Evolutionary conservation across 129 eudicot species (phyloP).

Genomic region (Lactuca sativa): DNA sequence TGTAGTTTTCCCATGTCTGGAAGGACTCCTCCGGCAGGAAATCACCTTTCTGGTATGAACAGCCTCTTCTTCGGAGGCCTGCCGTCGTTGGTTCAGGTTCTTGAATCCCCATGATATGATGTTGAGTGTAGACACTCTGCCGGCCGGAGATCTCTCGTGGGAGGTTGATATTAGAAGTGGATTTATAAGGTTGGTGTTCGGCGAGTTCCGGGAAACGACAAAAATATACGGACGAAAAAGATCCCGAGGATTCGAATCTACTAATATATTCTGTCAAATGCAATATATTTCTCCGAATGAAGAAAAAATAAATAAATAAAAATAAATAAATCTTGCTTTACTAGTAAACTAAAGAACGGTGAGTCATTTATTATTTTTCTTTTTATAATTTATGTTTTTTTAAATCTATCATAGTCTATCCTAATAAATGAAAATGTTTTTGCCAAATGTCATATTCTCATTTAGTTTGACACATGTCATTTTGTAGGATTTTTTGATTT

Average conservation of each 20-base stretch:
- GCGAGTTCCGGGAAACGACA: conserved; percentile 12
- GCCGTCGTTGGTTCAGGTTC: conserved; percentile 24
- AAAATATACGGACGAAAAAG: conserved; percentile 20
- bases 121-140: neutral
- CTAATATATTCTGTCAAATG: neutral
- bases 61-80: conserved; percentile 53
- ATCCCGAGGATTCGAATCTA: conserved; percentile 15
- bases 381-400: no score
- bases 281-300: neutral
- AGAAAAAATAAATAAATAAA: no score
- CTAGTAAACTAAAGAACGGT: no score
- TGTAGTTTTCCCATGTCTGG: conserved; percentile 70
- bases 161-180: neutral
- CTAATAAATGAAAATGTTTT: no score
- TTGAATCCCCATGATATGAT: conserved; percentile 17
- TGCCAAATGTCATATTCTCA: no score
- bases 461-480: no score
- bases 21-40: conserved; percentile 91
- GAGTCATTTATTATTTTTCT: no score
- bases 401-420: no score
- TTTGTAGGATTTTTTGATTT: no score
- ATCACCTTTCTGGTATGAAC: conserved; percentile 64
- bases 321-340: no score
- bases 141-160: neutral
- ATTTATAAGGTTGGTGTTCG: conserved; percentile 19